Evolutionary conservation across 1,284 basidiomycete genomes (phyloP).

Genomic region (Volvariella surrecta): DNA sequence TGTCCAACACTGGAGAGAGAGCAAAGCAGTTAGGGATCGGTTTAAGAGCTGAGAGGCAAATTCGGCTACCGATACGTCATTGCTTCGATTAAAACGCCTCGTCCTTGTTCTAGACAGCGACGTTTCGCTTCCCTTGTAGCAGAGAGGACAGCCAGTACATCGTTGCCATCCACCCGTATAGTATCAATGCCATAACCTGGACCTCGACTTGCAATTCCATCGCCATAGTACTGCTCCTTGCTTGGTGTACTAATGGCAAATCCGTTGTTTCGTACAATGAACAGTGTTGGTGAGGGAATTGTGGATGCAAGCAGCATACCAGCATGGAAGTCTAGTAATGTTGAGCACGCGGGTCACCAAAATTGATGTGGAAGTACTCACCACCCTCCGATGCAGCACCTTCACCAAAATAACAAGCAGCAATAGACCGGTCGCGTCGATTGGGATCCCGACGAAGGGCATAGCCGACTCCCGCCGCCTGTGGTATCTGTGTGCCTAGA

Average conservation of each 20-base stretch:
- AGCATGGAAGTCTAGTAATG: constrained; percentile 57
- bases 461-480: constrained; percentile 90
- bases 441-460: constrained; percentile 76
- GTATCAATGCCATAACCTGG: constrained; percentile 93
- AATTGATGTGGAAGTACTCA: constrained; percentile 12
- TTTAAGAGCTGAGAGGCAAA: constrained; percentile 6
- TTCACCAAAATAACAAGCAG: constrained; percentile 88
- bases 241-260: constrained; percentile 94
- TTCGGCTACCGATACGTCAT: constrained; percentile 74
- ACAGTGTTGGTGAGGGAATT: constrained; percentile 63
- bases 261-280: constrained; percentile 79
- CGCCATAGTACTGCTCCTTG: constrained; percentile 84
- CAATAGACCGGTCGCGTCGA: constrained; percentile 69
- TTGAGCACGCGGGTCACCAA: too few relatives aligned
- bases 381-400: constrained; percentile 71
- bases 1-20: constrained; percentile 64
- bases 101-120: constrained; percentile 70
- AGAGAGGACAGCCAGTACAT: constrained; percentile 80
- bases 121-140: constrained; percentile 75
- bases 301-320: constrained; percentile 74
- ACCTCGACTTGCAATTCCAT: constrained; percentile 89
- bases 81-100: constrained; percentile 85
- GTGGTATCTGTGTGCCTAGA: constrained; percentile 92
- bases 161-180: constrained; percentile 90
- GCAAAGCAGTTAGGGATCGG: constrained; percentile 2